phyloP scores from a whole-genome alignment of 2,329 filamentous ascomycete species.

The Gnomoniopsis smithogilvyi region DNA sequence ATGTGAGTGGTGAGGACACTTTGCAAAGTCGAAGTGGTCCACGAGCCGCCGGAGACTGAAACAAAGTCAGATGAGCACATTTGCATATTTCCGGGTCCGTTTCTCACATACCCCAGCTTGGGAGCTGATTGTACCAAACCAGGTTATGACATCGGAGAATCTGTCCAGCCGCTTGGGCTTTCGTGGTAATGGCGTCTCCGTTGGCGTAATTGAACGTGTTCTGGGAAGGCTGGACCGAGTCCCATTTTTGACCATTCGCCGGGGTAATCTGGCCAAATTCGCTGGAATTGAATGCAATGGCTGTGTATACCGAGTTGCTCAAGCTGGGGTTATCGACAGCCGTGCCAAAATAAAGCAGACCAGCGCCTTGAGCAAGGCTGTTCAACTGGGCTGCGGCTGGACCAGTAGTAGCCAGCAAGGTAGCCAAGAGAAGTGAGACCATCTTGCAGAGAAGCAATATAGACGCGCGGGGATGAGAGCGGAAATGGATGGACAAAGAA shows the following conservation, averaged over 20 bases:
- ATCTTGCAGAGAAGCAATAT: neutral
- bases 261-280: slow-evolving; percentile 66
- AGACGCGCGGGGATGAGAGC: too few relatives aligned
- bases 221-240: slow-evolving; percentile 56
- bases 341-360: slow-evolving; percentile 55
- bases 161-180: slow-evolving; percentile 45
- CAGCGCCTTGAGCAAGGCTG: slow-evolving; percentile 11
- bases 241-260: slow-evolving; percentile 63
- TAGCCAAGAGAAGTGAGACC: neutral
- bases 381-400: slow-evolving; percentile 19
- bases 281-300: slow-evolving; percentile 49
- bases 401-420: neutral
- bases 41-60: slow-evolving; percentile 35
- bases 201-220: slow-evolving; percentile 55
- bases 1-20: slow-evolving; percentile 56
- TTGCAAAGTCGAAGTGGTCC: slow-evolving; percentile 56
- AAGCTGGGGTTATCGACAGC: slow-evolving; percentile 58
- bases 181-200: slow-evolving; percentile 50
- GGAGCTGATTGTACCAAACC: slow-evolving; percentile 50
- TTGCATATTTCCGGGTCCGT: too few relatives aligned
- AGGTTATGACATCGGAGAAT: slow-evolving; percentile 61
- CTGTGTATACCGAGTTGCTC: slow-evolving; percentile 50
- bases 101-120: slow-evolving; percentile 41
- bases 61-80: neutral
- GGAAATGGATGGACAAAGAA: neutral